Evolutionary conservation across 2,329 filamentous ascomycete species (phyloP), one percentile per base, ranked within the genome.

Genomic region (Daldinia sp.): DNA sequence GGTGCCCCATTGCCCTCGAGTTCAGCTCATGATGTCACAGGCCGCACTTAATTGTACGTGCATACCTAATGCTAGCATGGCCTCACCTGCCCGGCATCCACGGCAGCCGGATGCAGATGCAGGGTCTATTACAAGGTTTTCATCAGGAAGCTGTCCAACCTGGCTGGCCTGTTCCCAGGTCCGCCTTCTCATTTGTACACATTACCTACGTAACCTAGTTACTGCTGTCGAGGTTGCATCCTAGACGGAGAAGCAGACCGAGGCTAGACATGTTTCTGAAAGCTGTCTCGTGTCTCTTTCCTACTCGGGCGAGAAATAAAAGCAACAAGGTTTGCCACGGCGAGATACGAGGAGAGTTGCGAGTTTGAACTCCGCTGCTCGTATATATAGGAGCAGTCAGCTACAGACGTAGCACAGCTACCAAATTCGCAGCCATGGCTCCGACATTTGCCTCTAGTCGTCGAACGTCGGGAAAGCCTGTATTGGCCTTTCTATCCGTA

Each of bases 401-500:
- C 27, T 34, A 19, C 23, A 41, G 56, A 48, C 49, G 27, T 15
- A 48, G 27, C 37, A 45, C 25, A 51, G 32, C 13, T 52, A 43
- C 25, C 25, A n/a, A 47, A 35, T 34, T 45, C 54, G 27, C 39
- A 47, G 61, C 17, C 13, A 72, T 73, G 71, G 64, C 55, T 49
- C 43, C 39, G 34, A 58, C 58, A 8, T 61, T 69, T 49, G 47
- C 58, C 21, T 48, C 64, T 41, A 65, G 54, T 29, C 30, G 54
- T 45, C 65, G 61, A 39, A 64, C 71, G 27, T 64, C 72, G 15
- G 68, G 72, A 35, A 69, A 74, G 51, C 63, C 71, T 27, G 58
- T 72, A 11, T 52, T 74, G 19, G 58, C 66, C 39, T 55, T 72
- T 49, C 41, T 78, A 25, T 71, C 75, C 2, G 67, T 73, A 8